Percentiles rank a stretch among this genome's conserved stretches.
Evolutionary conservation across 2,329 filamentous ascomycete genomes (phyloP).

Genomic region (Chrysosporium keratinophilum): DNA sequence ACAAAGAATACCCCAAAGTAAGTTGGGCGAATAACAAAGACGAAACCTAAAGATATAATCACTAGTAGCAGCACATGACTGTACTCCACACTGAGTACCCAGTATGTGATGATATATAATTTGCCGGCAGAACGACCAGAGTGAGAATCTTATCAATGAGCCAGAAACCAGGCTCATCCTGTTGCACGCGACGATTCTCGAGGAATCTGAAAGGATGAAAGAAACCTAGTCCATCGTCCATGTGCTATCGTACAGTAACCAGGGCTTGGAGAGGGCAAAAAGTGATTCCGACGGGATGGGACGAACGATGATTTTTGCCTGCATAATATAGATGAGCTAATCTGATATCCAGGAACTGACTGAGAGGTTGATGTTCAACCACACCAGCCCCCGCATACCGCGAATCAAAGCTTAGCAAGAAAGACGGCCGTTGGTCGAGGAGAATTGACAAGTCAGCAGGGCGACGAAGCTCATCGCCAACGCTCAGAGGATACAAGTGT

Average conservation of each 20-base stretch:
- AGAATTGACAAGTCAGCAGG: conserved; percentile 11
- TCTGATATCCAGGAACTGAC: conserved; percentile 7
- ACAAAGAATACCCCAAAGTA: conserved; percentile 11
- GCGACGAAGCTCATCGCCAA: not conserved
- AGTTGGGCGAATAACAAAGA: conserved; percentile 10
- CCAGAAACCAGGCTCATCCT: conserved; percentile 6
- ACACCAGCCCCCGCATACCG: not conserved
- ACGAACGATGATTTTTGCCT: conserved; percentile 10
- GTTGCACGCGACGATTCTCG: conserved; percentile 9
- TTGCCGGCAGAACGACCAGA: not conserved
- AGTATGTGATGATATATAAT: conserved; percentile 8
- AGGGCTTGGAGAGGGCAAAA: not conserved
- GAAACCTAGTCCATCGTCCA: conserved; percentile 4
- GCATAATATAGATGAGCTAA: conserved; percentile 11
- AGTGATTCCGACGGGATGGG: conserved; percentile 8
- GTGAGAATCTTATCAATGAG: conserved; percentile 5
- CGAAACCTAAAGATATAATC: conserved; percentile 10
- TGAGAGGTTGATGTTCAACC: conserved; percentile 8
- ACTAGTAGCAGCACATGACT: conserved; percentile 6
- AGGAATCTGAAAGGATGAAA: conserved; percentile 9
- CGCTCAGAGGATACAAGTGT: not conserved
- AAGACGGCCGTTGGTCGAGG: conserved; percentile 1
- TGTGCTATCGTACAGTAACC: conserved; percentile 6
- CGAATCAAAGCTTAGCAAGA: conserved; percentile 5
- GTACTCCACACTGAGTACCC: conserved; percentile 1